Evolutionary conservation across 1,284 basidiomycete species (phyloP).

Genomic region (Leccinum olivaceoglutinosum): DNA sequence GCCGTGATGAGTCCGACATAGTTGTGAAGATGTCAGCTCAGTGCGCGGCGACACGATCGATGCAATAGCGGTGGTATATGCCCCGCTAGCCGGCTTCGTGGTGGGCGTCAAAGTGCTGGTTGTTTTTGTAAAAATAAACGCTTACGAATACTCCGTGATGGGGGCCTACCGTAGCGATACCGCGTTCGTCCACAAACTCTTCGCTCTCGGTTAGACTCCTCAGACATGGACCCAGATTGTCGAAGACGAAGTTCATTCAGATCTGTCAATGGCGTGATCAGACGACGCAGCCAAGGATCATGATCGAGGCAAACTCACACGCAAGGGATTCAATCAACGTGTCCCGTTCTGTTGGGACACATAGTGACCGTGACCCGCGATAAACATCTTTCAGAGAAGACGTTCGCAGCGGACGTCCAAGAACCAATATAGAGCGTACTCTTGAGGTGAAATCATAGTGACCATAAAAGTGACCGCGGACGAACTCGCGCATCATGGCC

Average conservation of each 20-base stretch:
- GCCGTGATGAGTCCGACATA: conserved; percentile 92
- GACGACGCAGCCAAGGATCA: not conserved
- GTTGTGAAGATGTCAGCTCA: conserved; percentile 98
- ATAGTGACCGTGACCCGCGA: conserved; percentile 82
- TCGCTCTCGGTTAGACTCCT: too few relatives aligned
- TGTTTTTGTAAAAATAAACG: conserved; percentile 91
- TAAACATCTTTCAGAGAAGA: conserved; percentile 68
- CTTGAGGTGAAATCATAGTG: conserved; percentile 92
- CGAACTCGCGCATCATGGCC: conserved; percentile 96
- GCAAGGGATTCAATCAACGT: conserved; percentile 99
- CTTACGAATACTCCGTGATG: too few relatives aligned
- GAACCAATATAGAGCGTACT: conserved; percentile 85
- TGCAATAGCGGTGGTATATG: conserved; percentile 90
- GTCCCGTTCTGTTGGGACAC: conserved; percentile 98
- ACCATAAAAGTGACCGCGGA: conserved; percentile 97
- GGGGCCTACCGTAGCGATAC: too few relatives aligned
- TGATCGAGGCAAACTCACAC: conserved; percentile 39
- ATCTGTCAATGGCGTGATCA: conserved; percentile 31
- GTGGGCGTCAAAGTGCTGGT: conserved; percentile 98
- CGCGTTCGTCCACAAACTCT: too few relatives aligned
- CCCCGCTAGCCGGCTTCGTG: conserved; percentile 98
- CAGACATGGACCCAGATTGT: conserved; percentile 57
- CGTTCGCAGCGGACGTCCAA: conserved; percentile 1
- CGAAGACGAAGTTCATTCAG: conserved; percentile 82
- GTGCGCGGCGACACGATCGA: conserved; percentile 91